These are phyloP conservation scores for Candida coleopterorum DNA, from an alignment of 805 yeast genomes.

Conservation along the genomic window DNA sequence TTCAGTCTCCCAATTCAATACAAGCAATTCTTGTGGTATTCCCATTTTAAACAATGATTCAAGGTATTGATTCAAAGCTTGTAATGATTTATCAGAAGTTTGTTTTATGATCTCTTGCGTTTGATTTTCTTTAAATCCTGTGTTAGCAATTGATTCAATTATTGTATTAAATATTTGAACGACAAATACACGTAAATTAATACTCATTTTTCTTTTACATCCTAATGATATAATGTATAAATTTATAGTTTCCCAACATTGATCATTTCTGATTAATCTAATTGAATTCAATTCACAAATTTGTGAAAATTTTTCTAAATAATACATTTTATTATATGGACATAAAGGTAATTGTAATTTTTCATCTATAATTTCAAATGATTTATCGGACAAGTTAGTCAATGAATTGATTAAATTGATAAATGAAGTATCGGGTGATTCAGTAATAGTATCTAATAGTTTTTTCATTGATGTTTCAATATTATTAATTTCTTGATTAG, in stretches of 20 bases:
- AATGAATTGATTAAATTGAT: slow-evolving; percentile 43
- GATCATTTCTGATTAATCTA: slow-evolving; percentile 39
- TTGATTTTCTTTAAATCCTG: slow-evolving; percentile 30
- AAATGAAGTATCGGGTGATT: slow-evolving; percentile 51
- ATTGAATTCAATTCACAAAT: slow-evolving; percentile 47
- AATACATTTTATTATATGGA: slow-evolving; percentile 53
- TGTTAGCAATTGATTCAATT: slow-evolving; percentile 35
- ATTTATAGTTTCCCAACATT: slow-evolving; percentile 47
- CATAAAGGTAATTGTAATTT: slow-evolving; percentile 30
- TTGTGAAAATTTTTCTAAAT: slow-evolving; percentile 48
- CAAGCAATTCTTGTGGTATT: slow-evolving; percentile 36
- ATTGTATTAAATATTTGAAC: slow-evolving; percentile 50
- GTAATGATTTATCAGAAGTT: slow-evolving; percentile 47
- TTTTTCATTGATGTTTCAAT: slow-evolving; percentile 57
- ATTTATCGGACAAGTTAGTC: slow-evolving; percentile 36
- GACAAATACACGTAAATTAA: slow-evolving; percentile 43
- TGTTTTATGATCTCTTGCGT: slow-evolving; percentile 15
- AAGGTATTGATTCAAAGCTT: slow-evolving; percentile 44
- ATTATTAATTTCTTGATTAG: slow-evolving; percentile 42
- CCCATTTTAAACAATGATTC: slow-evolving; percentile 35
- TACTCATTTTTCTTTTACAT: slow-evolving; percentile 35
- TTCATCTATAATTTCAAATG: slow-evolving; percentile 8
- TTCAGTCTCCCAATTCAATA: slow-evolving; percentile 60
- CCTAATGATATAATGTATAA: slow-evolving; percentile 44
- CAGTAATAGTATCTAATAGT: slow-evolving; percentile 55